Conservation (phyloP, 257 asterid species). For the Rauvolfia tetraphylla region DNA sequence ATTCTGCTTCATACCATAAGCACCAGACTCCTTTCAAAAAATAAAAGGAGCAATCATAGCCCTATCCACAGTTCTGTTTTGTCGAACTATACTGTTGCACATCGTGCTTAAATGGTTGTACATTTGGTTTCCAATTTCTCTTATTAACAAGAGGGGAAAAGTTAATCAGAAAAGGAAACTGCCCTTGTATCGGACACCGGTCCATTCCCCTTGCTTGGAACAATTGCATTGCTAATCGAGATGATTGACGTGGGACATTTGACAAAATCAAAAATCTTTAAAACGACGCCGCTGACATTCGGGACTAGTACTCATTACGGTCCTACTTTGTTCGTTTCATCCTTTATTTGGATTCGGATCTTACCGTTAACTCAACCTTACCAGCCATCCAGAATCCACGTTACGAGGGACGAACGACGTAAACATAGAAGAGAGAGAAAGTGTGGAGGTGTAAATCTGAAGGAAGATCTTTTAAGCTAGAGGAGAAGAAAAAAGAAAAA, state of each 20-base stretch:
- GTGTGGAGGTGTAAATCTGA: constrained; percentile 36
- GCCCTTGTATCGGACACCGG: too few species aligned
- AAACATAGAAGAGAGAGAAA: constrained; percentile 9
- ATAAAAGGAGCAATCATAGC: too few species aligned
- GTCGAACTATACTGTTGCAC: not conserved
- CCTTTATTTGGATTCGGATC: constrained; percentile 1
- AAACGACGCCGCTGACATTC: not conserved
- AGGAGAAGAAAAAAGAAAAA: not conserved
- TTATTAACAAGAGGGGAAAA: not conserved
- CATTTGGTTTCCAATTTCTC: not conserved
- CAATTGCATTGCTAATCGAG: too few species aligned
- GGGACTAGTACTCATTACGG: not conserved
- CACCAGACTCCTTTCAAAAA: too few species aligned
- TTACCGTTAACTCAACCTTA: too few species aligned
- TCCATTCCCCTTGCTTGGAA: too few species aligned
- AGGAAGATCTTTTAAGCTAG: constrained; percentile 19
- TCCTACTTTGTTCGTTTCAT: not conserved
- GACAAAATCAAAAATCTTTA: not conserved
- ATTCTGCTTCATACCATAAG: too few species aligned
- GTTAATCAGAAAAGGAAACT: not conserved
- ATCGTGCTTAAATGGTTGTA: not conserved
- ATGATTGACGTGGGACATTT: not conserved
- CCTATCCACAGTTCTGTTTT: too few species aligned
- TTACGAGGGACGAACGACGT: not conserved
- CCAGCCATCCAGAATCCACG: constrained; percentile 10